phyloP scores from a whole-genome alignment of 2,329 filamentous ascomycete species.

The Ceratocystis huliohia region DNA sequence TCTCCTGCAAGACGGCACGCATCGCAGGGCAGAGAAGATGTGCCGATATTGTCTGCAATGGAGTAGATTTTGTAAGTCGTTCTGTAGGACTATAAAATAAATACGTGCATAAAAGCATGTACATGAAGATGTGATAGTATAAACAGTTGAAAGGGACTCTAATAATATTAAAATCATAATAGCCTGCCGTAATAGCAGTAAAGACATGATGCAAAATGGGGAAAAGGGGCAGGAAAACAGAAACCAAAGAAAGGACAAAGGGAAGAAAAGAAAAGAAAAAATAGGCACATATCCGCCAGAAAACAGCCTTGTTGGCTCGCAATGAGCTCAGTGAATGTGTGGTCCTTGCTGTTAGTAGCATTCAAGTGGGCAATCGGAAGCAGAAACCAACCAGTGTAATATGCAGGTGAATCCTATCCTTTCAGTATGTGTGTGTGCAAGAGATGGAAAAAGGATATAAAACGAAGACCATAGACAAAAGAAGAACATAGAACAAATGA shows the following conservation, averaged over 20 bases:
- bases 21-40: slow-evolving; percentile 1
- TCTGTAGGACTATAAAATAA: neutral
- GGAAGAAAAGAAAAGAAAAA: neutral
- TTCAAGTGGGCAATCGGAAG: neutral
- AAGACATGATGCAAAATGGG: slow-evolving; percentile 13
- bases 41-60: neutral
- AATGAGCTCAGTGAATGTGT: neutral
- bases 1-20: neutral
- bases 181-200: slow-evolving; percentile 9
- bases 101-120: neutral
- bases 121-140: neutral
- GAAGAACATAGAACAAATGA: neutral
- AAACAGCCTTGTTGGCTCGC: neutral
- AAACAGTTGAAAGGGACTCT: slow-evolving; percentile 8
- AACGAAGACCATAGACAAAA: neutral
- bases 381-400: neutral
- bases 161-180: slow-evolving; percentile 19
- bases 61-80: neutral
- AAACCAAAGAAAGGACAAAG: neutral
- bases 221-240: slow-evolving; percentile 6
- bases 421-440: neutral
- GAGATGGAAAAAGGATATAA: slow-evolving; percentile 3
- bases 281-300: neutral
- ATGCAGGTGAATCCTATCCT: neutral
- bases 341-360: neutral